phyloP scores from a whole-genome alignment of 2,329 filamentous ascomycete species.

The Chaetomium sp. region DNA sequence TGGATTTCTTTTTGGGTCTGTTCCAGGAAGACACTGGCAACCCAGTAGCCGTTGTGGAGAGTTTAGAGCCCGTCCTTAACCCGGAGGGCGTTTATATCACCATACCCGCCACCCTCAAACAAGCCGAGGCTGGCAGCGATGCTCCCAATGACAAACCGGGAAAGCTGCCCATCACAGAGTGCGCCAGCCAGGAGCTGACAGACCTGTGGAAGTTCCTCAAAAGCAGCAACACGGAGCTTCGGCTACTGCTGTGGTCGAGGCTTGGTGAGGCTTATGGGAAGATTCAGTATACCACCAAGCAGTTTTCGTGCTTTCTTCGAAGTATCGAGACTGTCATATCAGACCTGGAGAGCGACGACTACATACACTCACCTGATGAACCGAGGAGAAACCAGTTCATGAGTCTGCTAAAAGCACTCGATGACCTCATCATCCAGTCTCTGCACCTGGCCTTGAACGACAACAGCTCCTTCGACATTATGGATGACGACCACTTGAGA shows the following conservation, averaged over 20 bases:
- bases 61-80: conserved; percentile 87
- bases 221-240: conserved; percentile 77
- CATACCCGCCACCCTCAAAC: conserved; percentile 25
- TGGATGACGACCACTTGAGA: conserved; percentile 77
- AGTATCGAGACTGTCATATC: conserved; percentile 81
- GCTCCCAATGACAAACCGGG: conserved; percentile 33
- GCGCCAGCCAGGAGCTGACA: conserved; percentile 59
- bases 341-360: conserved; percentile 64
- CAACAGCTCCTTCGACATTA: conserved; percentile 72
- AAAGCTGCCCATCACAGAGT: conserved; percentile 52
- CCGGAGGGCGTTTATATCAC: conserved; percentile 58
- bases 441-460: conserved; percentile 71
- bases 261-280: conserved; percentile 85
- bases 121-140: conserved; percentile 30
- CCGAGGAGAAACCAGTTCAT: conserved; percentile 72
- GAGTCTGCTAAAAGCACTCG: conserved; percentile 75
- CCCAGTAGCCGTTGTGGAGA: conserved; percentile 84
- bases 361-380: conserved; percentile 58
- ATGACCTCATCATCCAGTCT: conserved; percentile 72
- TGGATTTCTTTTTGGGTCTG: conserved; percentile 91
- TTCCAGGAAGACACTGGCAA: conserved; percentile 83
- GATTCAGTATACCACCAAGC: conserved; percentile 84
- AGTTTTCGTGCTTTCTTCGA: conserved; percentile 82
- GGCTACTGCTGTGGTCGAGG: conserved; percentile 85
- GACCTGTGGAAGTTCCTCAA: conserved; percentile 87